Base-by-base conservation (phyloP, 1,284 basidiomycete genomes). In the Xerocomus tenax region DNA sequence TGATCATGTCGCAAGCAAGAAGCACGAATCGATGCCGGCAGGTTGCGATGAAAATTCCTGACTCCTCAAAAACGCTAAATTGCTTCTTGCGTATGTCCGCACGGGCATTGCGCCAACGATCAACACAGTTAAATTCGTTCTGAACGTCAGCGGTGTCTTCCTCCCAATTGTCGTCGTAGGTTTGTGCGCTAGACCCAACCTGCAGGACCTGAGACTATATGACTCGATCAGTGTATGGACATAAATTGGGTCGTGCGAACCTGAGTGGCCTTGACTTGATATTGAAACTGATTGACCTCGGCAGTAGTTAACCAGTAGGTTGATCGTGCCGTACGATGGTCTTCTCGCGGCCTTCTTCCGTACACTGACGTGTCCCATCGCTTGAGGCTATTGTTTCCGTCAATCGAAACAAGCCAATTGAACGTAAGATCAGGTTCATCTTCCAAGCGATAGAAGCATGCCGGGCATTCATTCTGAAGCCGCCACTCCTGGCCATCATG, bases 1-100 rank as follows among this genome's bases (percentile, higher is more conserved):
- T 32, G 13, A 58, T 50, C 56, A 58, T 57, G 12, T 58, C 39
- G 6, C 32, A 34, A 34, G n/a, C 8, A 7, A 34, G n/a, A 3
- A 34, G 32, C 8, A 34, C 12, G 9, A 34, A 34, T 34, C n/a
- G 8, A 34, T 34, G 32, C n/a, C 6, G n/a, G n/a, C 32, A 34
- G n/a, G n/a, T 16, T 12, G 2, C 32, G 8, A 34, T 5, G n/a
- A 34, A 34, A 16, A 34, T 16, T 16, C 32, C 32, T 2, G n/a
- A 34, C n/a, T 34, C 32, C n/a, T 34, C 7, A 9, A 34, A 34
- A n/a, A 34, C 8, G n/a, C n/a, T 34, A 34, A 7, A 16, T 34
- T 34, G 32, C n/a, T 34, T 16, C 15, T n/a, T n/a, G 32, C n/a
- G 8, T n/a, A 34, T 8, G n/a, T 34, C n/a, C 12, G 13, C 29